These are phyloP conservation scores for Nitzschia sp. DNA, from an alignment of 108 stramenopile species.

Conservation along the genomic window DNA sequence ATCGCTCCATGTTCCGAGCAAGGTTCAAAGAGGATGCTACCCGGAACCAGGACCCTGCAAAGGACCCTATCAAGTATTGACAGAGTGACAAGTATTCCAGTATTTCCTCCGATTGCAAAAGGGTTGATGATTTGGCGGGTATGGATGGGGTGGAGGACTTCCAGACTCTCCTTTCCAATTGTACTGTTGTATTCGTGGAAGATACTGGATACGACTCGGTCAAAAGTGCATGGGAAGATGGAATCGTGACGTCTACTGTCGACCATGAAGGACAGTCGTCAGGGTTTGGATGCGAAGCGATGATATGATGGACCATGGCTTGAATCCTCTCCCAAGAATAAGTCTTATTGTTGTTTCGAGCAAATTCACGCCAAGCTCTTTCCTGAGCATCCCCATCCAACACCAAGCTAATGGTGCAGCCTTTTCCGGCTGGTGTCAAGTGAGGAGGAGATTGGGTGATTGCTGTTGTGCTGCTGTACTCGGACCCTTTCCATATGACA, in stretches of 20 bases:
- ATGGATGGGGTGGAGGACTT: background rate
- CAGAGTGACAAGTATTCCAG: background rate
- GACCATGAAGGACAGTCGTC: too few species aligned
- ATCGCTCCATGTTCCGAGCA: background rate
- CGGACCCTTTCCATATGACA: background rate
- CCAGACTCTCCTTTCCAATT: background rate
- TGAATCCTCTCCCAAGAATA: conserved; percentile 10
- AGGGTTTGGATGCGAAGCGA: background rate
- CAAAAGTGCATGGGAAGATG: too few species aligned
- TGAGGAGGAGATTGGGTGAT: too few species aligned
- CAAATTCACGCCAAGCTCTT: background rate
- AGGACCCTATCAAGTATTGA: conserved; percentile 6
- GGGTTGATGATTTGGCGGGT: background rate
- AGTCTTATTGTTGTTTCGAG: conserved; percentile 8
- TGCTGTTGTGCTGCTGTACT: too few species aligned
- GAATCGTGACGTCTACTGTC: too few species aligned
- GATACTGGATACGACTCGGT: too few species aligned
- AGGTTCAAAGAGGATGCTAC: conserved; percentile 1
- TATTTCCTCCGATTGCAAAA: background rate
- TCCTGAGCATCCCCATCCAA: conserved; percentile 5
- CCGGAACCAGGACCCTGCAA: conserved; percentile 12
- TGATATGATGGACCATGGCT: conserved; percentile 4
- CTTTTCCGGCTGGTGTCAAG: too few species aligned
- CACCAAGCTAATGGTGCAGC: background rate
- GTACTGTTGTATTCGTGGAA: background rate